Conservation (phyloP, 2,329 filamentous ascomycete genomes). For the Colletotrichum sp. region DNA sequence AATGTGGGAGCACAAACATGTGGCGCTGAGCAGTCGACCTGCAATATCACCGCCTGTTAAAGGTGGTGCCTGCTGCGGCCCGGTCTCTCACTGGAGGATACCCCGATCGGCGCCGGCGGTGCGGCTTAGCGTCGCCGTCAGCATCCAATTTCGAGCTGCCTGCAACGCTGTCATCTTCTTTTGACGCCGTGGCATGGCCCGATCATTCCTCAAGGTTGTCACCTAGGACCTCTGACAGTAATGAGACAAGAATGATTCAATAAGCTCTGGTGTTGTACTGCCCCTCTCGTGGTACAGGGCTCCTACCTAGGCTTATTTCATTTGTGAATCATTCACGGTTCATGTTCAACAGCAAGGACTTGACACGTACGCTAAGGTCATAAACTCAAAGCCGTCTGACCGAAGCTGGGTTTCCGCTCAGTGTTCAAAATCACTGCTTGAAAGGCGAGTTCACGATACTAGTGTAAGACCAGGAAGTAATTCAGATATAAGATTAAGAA, state of each 20-base stretch:
- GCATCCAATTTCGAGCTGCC: not conserved
- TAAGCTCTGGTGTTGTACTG: not conserved
- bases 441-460: accelerated
- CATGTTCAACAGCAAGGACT: no score
- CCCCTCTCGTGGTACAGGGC: not conserved
- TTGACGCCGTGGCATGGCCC: not conserved
- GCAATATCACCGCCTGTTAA: not conserved
- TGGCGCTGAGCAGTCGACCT: not conserved
- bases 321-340: no score
- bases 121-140: not conserved
- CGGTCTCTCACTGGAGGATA: not conserved
- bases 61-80: not conserved
- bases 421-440: not conserved
- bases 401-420: not conserved
- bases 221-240: not conserved
- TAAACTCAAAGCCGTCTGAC: not conserved
- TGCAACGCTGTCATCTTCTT: not conserved
- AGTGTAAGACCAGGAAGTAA: not conserved
- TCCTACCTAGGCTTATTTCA: not conserved
- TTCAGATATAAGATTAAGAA: accelerated
- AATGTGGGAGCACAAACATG: not conserved
- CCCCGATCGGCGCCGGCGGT: not conserved
- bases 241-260: not conserved
- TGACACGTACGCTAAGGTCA: accelerated
- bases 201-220: no score